phyloP scores from a whole-genome alignment of 176 grass and related monocot genomes.

The Aegilops bicornis region DNA sequence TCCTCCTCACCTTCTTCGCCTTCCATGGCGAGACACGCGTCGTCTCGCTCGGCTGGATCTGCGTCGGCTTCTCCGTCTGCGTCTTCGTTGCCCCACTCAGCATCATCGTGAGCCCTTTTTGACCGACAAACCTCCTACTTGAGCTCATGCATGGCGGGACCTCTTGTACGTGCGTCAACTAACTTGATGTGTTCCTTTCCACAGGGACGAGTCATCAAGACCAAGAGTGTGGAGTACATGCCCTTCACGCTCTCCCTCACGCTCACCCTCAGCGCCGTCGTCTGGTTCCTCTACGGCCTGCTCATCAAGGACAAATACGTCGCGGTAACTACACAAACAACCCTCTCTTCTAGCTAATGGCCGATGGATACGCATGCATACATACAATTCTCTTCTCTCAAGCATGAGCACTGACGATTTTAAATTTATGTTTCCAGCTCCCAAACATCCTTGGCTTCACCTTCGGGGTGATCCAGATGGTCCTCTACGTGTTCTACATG shows the following conservation, averaged over 20 bases:
- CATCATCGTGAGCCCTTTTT: constrained; percentile 61
- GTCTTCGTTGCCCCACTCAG: constrained; percentile 80
- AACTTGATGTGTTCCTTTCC: background rate
- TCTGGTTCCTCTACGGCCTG: constrained; percentile 86
- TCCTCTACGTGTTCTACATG: constrained; percentile 59
- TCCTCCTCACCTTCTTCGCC: constrained; percentile 50
- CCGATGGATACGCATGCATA: background rate
- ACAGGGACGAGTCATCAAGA: constrained; percentile 68
- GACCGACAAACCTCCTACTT: background rate
- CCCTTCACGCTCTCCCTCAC: constrained; percentile 23
- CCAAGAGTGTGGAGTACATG: constrained; percentile 87
- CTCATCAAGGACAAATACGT: constrained; percentile 78
- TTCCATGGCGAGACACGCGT: constrained; percentile 31
- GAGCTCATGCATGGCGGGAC: background rate
- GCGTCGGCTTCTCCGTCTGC: constrained; percentile 59
- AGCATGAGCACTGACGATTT: background rate
- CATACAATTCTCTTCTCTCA: too few species aligned
- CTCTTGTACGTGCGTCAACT: background rate
- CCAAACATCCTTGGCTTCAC: constrained; percentile 68
- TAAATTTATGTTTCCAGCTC: constrained; percentile 29
- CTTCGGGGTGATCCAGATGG: constrained; percentile 74
- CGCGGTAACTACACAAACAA: constrained; percentile 1
- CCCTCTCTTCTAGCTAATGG: too few species aligned
- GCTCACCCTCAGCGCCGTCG: constrained; percentile 70
- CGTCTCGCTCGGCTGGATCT: constrained; percentile 61